Evolutionary conservation across 2,329 filamentous ascomycete genomes (phyloP).

Genomic region (Penicillium sp.): DNA sequence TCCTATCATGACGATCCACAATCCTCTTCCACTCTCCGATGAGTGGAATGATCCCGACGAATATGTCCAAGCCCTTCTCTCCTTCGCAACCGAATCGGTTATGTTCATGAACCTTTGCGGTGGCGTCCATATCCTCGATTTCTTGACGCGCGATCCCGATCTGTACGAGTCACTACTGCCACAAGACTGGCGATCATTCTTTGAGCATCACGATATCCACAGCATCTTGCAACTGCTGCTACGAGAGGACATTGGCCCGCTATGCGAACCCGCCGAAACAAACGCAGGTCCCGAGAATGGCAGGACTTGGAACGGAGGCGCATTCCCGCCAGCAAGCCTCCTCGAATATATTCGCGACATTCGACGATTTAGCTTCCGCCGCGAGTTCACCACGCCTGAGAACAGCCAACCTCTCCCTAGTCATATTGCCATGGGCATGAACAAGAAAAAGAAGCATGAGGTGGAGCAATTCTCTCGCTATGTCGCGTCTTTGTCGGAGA

Average conservation of each 20-base stretch:
- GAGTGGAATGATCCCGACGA: conserved; percentile 69
- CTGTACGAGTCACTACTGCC: conserved; percentile 76
- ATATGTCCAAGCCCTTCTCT: conserved; percentile 74
- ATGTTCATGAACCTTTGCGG: conserved; percentile 83
- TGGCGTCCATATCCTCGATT: conserved; percentile 91
- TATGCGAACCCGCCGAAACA: conserved; percentile 22
- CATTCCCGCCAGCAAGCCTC: conserved; percentile 54
- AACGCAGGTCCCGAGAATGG: background rate
- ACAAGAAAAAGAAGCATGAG: conserved; percentile 91
- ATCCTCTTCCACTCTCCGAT: conserved; percentile 64
- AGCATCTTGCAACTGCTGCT: conserved; percentile 76
- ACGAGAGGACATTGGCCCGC: conserved; percentile 64
- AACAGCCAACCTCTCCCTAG: conserved; percentile 59
- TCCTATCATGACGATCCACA: conserved; percentile 48
- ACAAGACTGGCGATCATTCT: conserved; percentile 75
- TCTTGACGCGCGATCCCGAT: conserved; percentile 80
- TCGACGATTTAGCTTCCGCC: conserved; percentile 64
- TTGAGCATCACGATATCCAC: conserved; percentile 68
- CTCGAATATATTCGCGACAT: conserved; percentile 70
- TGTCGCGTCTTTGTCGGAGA: conserved; percentile 64
- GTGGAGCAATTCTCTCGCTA: conserved; percentile 88
- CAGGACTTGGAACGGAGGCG: conserved; percentile 43
- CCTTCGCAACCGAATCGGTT: conserved; percentile 70
- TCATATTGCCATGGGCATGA: conserved; percentile 85
- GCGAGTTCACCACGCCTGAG: conserved; percentile 54